A percentile compares a stretch with the other conserved stretches of the same genome.
Evolutionary conservation across 768 basidiomycete species (phyloP).

Genomic region (Tulasnella sp.): DNA sequence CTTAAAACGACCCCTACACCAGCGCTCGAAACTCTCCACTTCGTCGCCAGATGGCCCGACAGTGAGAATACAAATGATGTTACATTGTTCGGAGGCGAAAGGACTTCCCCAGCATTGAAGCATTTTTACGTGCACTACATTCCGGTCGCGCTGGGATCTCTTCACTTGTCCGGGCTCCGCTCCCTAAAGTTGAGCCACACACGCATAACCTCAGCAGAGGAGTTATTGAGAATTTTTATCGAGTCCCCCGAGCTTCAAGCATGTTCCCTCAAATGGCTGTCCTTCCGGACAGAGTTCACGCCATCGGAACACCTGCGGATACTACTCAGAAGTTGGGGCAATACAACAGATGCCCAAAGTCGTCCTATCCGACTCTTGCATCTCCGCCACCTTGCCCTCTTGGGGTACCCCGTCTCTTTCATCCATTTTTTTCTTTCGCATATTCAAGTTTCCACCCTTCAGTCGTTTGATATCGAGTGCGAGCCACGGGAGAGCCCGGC

Average conservation of each 20-base stretch:
- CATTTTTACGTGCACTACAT: not conserved
- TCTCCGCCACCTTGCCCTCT: not conserved
- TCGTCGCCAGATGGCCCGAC: not conserved
- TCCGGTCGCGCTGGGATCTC: not conserved
- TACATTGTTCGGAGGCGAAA: not conserved
- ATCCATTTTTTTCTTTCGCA: not conserved
- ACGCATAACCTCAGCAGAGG: not conserved
- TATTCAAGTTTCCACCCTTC: not conserved
- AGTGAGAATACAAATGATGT: not conserved
- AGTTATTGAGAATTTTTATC: not conserved
- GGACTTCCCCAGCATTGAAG: not conserved
- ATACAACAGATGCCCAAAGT: not conserved
- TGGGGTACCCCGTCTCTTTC: not conserved
- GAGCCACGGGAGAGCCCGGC: not conserved
- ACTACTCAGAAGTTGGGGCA: not conserved
- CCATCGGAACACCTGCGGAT: not conserved
- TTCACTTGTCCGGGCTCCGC: not conserved
- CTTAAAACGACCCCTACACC: not conserved
- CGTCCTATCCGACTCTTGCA: not conserved
- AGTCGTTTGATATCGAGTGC: not conserved
- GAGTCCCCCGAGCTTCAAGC: not conserved
- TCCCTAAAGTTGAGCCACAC: not conserved
- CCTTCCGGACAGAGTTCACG: not conserved
- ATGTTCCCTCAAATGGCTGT: not conserved
- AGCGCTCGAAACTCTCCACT: not conserved